These are phyloP conservation scores for Schoenoplectus tabernaemontani DNA, from an alignment of 202 grass and related monocot genomes.

Conservation along the genomic window DNA sequence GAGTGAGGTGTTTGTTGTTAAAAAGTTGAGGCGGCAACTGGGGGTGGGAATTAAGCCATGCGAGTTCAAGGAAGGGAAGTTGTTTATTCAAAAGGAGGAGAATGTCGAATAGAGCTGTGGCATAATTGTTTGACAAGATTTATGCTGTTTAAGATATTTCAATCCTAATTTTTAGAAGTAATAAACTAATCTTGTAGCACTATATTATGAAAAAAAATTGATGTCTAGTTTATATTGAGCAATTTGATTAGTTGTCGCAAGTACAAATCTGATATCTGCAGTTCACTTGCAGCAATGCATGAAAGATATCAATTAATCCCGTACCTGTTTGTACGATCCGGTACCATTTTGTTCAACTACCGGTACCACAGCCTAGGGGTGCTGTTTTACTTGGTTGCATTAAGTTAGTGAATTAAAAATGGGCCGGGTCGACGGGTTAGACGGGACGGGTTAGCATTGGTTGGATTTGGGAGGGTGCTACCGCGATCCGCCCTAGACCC, in stretches of 20 bases:
- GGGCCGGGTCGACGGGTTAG: too few relatives aligned
- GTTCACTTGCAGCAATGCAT: not conserved
- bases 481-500: too few relatives aligned
- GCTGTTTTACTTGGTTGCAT: too few relatives aligned
- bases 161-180: not conserved
- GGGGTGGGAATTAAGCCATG: conserved; percentile 62
- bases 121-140: not conserved
- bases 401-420: too few relatives aligned
- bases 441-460: too few relatives aligned
- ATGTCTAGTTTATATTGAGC: not conserved
- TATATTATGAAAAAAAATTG: not conserved
- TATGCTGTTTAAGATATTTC: not conserved
- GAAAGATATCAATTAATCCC: not conserved
- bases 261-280: not conserved
- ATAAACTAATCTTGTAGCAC: not conserved
- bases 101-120: conserved; percentile 40
- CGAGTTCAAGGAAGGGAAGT: conserved; percentile 74
- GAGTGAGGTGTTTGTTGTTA: conserved; percentile 78
- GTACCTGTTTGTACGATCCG: not conserved
- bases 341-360: not conserved
- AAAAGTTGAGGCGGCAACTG: conserved; percentile 71
- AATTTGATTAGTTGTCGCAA: not conserved
- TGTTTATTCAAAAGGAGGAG: conserved; percentile 67
- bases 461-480: too few relatives aligned
- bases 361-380: not conserved